phyloP scores from a whole-genome alignment of 2,329 filamentous ascomycete species.

The Colletotrichum simmondsii region DNA sequence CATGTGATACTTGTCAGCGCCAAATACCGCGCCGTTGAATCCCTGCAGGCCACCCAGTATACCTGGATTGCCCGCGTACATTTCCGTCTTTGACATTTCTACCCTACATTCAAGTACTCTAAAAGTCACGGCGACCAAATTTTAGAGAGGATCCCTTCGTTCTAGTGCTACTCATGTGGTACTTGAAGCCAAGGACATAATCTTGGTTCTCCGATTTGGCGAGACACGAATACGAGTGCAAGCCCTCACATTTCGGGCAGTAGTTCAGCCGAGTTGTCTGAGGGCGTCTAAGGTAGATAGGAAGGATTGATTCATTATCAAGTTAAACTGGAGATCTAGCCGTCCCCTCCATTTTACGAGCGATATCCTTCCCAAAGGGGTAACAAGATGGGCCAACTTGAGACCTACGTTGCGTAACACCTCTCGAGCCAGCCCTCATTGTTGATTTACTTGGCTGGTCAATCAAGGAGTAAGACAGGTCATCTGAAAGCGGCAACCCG shows the following conservation, averaged over 20 bases:
- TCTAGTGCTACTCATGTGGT: no score
- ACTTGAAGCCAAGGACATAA: no score
- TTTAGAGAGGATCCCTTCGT: no score
- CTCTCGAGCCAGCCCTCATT: neutral
- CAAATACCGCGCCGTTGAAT: neutral
- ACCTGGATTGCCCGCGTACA: neutral
- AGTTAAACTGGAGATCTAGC: neutral
- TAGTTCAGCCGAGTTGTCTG: neutral
- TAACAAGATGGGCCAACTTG: neutral
- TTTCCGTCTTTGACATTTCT: neutral
- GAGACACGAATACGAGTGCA: no score
- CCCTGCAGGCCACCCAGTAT: neutral
- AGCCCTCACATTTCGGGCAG: neutral
- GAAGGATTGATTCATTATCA: neutral
- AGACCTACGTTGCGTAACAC: neutral
- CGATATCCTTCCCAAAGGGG: neutral
- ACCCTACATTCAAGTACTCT: neutral
- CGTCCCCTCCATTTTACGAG: neutral
- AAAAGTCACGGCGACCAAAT: neutral
- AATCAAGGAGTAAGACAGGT: neutral
- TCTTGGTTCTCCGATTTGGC: no score
- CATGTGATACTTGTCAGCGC: neutral
- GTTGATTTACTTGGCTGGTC: neutral
- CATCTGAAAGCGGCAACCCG: neutral
- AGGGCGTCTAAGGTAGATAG: neutral